phyloP scores from a whole-genome alignment of 2,329 filamentous ascomycete species.

The Diatrype stigma region DNA sequence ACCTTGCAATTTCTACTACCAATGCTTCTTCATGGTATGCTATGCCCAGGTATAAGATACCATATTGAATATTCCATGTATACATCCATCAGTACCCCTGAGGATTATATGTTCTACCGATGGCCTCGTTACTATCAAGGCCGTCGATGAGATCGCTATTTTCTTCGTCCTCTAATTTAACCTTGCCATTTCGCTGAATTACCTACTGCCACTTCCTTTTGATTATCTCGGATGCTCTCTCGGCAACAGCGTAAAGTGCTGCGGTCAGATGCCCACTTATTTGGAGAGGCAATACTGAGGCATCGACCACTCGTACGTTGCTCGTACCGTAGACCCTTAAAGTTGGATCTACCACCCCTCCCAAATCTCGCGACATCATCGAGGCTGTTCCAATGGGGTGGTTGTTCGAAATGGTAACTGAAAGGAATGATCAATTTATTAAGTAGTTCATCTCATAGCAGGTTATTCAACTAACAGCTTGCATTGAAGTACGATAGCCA shows the following conservation, averaged over 20 bases:
- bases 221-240: constrained; percentile 36
- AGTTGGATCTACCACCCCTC: constrained; percentile 43
- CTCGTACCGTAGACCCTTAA: constrained; percentile 48
- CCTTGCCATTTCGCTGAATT: no score
- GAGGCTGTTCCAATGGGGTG: constrained; percentile 45
- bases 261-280: constrained; percentile 46
- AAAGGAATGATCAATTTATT: not conserved
- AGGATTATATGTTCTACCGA: no score
- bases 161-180: no score
- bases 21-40: no score
- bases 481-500: constrained; percentile 20
- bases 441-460: not conserved
- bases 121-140: no score
- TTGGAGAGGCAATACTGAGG: constrained; percentile 45
- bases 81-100: no score
- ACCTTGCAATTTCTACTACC: no score
- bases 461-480: constrained; percentile 7
- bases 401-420: constrained; percentile 29
- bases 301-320: constrained; percentile 47
- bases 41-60: no score
- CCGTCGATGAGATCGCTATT: no score
- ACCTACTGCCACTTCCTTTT: constrained; percentile 4
- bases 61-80: no score
- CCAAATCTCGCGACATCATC: constrained; percentile 46
- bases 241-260: constrained; percentile 48